Percentiles rank a stretch among this genome's conserved stretches.
These are phyloP conservation scores for Gomphus bonarii DNA, from an alignment of 1,284 basidiomycete genomes.

Conservation along the genomic window DNA sequence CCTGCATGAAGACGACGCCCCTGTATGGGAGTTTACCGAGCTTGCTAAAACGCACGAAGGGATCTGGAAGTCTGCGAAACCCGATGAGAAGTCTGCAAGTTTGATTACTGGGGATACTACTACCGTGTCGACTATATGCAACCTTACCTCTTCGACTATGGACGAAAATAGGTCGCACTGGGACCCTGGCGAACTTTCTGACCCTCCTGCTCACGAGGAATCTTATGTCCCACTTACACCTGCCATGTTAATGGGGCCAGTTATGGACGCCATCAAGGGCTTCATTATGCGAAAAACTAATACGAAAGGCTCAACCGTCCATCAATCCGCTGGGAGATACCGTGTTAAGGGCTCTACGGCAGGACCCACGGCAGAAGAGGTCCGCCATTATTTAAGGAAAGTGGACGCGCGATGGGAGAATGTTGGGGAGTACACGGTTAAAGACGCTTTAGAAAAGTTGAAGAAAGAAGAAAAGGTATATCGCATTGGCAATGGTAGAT, in stretches of 20 bases:
- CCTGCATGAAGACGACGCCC: conserved; percentile 44
- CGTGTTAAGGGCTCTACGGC: conserved; percentile 8
- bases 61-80: conserved; percentile 7
- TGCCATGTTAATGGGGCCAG: conserved; percentile 33
- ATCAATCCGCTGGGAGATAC: background rate
- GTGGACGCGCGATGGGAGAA: conserved; percentile 53
- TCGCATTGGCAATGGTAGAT: conserved; percentile 30
- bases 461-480: conserved; percentile 34
- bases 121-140: background rate
- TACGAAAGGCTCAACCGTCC: background rate
- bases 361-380: conserved; percentile 39
- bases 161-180: conserved; percentile 21
- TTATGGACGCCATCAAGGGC: conserved; percentile 34
- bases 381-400: conserved; percentile 33
- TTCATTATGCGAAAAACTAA: conserved; percentile 20
- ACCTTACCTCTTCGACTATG: conserved; percentile 14
- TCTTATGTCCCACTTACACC: conserved; percentile 53
- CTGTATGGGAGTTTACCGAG: conserved; percentile 23
- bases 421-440: conserved; percentile 50
- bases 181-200: conserved; percentile 42
- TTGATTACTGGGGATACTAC: background rate
- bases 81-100: background rate
- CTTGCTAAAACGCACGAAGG: conserved; percentile 11
- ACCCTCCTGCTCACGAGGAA: conserved; percentile 47
- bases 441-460: conserved; percentile 44